Percentiles rank a stretch among this genome's conserved stretches.
Evolutionary conservation across 2,329 filamentous ascomycete genomes (phyloP).

Genomic region (Nigrospora oryzae): DNA sequence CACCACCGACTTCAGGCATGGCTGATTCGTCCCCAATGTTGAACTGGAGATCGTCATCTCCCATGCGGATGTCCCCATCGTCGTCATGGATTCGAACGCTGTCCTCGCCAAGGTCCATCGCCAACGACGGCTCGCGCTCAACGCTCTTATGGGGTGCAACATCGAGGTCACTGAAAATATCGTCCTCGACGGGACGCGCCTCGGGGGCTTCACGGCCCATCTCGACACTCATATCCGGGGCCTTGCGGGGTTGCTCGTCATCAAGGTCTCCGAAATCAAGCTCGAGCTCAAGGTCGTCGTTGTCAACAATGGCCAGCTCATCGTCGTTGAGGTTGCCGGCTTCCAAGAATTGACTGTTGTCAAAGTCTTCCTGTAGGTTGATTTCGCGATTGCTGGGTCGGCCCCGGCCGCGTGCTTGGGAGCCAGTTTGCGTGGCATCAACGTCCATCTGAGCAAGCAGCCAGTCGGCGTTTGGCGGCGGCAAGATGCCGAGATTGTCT

Average conservation of each 20-base stretch:
- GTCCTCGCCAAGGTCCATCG: conserved; percentile 43
- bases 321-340: conserved; percentile 53
- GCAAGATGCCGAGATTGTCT: conserved; percentile 67
- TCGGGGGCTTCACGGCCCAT: conserved; percentile 78
- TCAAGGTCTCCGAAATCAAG: conserved; percentile 69
- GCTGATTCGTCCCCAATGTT: conserved; percentile 52
- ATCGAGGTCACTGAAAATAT: conserved; percentile 59
- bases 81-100: conserved; percentile 52
- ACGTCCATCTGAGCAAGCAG: conserved; percentile 67
- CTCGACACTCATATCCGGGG: conserved; percentile 63
- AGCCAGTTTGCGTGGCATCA: conserved; percentile 43
- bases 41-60: conserved; percentile 57
- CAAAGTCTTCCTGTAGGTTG: conserved; percentile 60
- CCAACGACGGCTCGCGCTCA: conserved; percentile 47
- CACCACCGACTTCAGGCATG: conserved; percentile 38
- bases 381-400: conserved; percentile 51
- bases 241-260: conserved; percentile 47
- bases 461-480: conserved; percentile 82
- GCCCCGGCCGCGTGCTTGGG: conserved; percentile 41
- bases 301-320: conserved; percentile 43
- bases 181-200: conserved; percentile 58
- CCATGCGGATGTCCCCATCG: conserved; percentile 57
- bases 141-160: conserved; percentile 47
- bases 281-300: conserved; percentile 63
- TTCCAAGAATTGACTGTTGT: conserved; percentile 74